Evolutionary conservation across 768 basidiomycete genomes (phyloP).

Genomic region (Mycena rebaudengoi): DNA sequence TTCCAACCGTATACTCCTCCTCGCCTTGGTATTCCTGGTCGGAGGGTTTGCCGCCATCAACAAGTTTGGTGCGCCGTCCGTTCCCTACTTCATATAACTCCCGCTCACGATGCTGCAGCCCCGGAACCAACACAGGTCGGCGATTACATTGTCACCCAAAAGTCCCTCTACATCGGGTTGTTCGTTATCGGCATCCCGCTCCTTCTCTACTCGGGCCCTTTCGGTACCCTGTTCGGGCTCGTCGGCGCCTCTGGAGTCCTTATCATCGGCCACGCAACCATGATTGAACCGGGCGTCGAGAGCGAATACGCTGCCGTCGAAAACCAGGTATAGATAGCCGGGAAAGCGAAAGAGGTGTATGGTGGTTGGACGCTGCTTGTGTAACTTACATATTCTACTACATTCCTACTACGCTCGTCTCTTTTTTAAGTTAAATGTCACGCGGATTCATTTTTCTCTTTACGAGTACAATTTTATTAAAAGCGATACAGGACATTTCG

Average conservation of each 20-base stretch:
- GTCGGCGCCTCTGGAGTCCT: slow-evolving; percentile 87
- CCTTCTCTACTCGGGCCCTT: slow-evolving; percentile 79
- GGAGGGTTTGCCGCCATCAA: slow-evolving; percentile 93
- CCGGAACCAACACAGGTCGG: slow-evolving; percentile 88
- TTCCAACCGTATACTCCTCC: slow-evolving; percentile 82
- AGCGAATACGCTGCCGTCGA: slow-evolving; percentile 89
- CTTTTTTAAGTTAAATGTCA: neutral
- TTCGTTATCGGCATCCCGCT: slow-evolving; percentile 94
- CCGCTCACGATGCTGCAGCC: slow-evolving; percentile 50
- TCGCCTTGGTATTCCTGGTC: slow-evolving; percentile 87
- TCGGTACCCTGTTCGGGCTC: slow-evolving; percentile 93
- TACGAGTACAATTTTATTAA: slow-evolving; percentile 22
- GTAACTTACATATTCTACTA: slow-evolving; percentile 16
- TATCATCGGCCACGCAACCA: slow-evolving; percentile 84
- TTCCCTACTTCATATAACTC: neutral
- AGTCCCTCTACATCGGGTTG: slow-evolving; percentile 85
- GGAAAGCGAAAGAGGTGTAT: neutral
- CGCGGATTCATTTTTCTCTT: neutral
- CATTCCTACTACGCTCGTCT: slow-evolving; percentile 1
- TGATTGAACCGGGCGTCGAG: slow-evolving; percentile 96
- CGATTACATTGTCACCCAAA: slow-evolving; percentile 85
- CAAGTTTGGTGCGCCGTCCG: slow-evolving; percentile 73
- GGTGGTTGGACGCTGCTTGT: slow-evolving; percentile 1
- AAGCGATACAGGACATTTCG: slow-evolving; percentile 26
- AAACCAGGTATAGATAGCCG: slow-evolving; percentile 61